Evolutionary conservation across 805 yeast genomes (phyloP).

Genomic region (Teunomyces barrocoloradensis): DNA sequence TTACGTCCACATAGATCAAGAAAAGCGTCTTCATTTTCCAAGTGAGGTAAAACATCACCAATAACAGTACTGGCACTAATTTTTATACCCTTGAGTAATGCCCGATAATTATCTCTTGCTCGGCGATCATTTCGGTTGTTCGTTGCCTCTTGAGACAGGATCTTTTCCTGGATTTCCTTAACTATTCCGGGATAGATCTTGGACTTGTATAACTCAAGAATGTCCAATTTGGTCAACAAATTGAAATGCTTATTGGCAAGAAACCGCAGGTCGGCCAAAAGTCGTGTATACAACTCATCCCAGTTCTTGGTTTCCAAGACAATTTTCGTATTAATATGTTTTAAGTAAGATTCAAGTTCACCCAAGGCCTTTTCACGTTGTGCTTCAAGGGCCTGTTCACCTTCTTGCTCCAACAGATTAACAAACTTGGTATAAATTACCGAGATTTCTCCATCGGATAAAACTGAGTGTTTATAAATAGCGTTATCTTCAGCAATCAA

Average conservation of each 20-base stretch:
- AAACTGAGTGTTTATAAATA: constrained; percentile 56
- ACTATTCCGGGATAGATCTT: constrained; percentile 31
- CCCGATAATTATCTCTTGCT: constrained; percentile 61
- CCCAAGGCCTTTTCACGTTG: constrained; percentile 47
- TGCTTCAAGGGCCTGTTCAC: constrained; percentile 18
- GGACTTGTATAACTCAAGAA: constrained; percentile 50
- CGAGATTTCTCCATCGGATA: constrained; percentile 56
- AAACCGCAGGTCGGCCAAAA: constrained; percentile 49
- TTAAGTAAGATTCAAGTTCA: constrained; percentile 53
- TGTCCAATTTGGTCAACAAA: constrained; percentile 55
- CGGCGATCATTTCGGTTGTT: constrained; percentile 59
- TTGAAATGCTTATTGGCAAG: constrained; percentile 57
- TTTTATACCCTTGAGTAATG: constrained; percentile 43
- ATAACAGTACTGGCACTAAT: constrained; percentile 55
- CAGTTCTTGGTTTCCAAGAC: constrained; percentile 32
- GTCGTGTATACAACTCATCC: constrained; percentile 33
- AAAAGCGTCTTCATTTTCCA: constrained; percentile 59
- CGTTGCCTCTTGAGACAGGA: constrained; percentile 23
- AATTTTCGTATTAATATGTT: constrained; percentile 28
- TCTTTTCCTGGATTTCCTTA: constrained; percentile 17
- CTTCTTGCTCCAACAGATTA: constrained; percentile 32
- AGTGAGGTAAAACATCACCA: constrained; percentile 48
- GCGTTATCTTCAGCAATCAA: constrained; percentile 62
- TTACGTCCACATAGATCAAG: constrained; percentile 63
- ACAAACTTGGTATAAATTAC: constrained; percentile 54